Evolutionary conservation across 2,329 filamentous ascomycete species (phyloP).

Genomic region (Arthrobotrys sphaeroides): DNA sequence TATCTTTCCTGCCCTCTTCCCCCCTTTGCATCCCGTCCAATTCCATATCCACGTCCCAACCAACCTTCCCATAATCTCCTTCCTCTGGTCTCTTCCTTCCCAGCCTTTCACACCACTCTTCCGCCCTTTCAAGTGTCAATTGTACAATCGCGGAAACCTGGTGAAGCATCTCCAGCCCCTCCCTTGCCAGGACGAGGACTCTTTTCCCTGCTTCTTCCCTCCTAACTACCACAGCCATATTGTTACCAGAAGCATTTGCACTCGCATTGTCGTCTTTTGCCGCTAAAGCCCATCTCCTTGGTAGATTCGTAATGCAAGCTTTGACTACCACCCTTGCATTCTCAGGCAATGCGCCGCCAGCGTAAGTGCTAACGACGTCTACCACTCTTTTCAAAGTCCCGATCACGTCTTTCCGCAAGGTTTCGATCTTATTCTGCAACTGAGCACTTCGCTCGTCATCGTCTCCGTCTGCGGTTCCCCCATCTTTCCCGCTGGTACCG

Average conservation of each 20-base stretch:
- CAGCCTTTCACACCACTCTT: slow-evolving; percentile 86
- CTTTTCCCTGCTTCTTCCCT: slow-evolving; percentile 57
- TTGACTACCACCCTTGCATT: slow-evolving; percentile 86
- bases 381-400: slow-evolving; percentile 83
- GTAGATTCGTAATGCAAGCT: slow-evolving; percentile 82
- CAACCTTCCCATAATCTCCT: slow-evolving; percentile 43
- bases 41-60: slow-evolving; percentile 50
- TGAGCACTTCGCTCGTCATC: slow-evolving; percentile 61
- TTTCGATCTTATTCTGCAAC: slow-evolving; percentile 72
- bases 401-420: slow-evolving; percentile 75
- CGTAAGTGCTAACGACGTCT: slow-evolving; percentile 85
- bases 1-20: slow-evolving; percentile 29
- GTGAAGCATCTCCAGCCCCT: slow-evolving; percentile 91
- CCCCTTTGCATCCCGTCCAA: slow-evolving; percentile 12
- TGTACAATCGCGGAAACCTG: slow-evolving; percentile 89
- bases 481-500: slow-evolving; percentile 54
- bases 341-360: slow-evolving; percentile 88
- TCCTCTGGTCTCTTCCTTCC: slow-evolving; percentile 63
- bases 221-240: slow-evolving; percentile 55
- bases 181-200: slow-evolving; percentile 84
- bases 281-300: slow-evolving; percentile 78
- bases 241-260: slow-evolving; percentile 55
- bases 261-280: slow-evolving; percentile 59
- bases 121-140: slow-evolving; percentile 87
- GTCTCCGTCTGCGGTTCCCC: slow-evolving; percentile 55